These are phyloP conservation scores for Giardia muris DNA, from an alignment of 208 protist species.

Conservation along the genomic window DNA sequence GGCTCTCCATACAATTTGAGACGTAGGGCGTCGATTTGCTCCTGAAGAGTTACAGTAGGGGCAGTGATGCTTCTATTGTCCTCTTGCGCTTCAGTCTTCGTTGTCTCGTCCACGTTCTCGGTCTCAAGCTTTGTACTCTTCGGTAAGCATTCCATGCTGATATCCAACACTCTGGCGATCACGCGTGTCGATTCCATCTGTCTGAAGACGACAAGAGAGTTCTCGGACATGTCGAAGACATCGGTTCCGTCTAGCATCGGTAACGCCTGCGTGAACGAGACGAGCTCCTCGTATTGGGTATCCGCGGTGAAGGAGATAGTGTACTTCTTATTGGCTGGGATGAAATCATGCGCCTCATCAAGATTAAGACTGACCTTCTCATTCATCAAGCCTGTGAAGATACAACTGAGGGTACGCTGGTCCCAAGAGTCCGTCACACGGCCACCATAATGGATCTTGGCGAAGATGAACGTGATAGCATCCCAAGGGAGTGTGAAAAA, in stretches of 20 bases:
- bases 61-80: background rate
- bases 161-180: constrained; percentile 61
- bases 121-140: background rate
- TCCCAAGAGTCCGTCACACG: constrained; percentile 89
- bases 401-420: constrained; percentile 49
- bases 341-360: background rate
- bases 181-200: constrained; percentile 68
- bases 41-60: background rate
- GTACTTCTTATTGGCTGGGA: constrained; percentile 38
- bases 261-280: constrained; percentile 46
- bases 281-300: constrained; percentile 43
- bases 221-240: constrained; percentile 83
- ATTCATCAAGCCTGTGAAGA: background rate
- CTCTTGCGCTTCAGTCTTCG: background rate
- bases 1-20: constrained; percentile 52
- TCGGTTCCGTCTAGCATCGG: constrained; percentile 45
- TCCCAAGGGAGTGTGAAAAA: constrained; percentile 56
- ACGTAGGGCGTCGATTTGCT: constrained; percentile 76
- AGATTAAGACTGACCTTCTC: background rate
- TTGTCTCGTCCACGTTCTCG: background rate
- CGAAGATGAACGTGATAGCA: constrained; percentile 42
- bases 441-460: constrained; percentile 87
- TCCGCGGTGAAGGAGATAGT: constrained; percentile 49
- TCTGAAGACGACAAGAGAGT: constrained; percentile 80
- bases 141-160: constrained; percentile 56